Conservation (phyloP, 305 asterid genomes). For the Coffea humblotiana region DNA sequence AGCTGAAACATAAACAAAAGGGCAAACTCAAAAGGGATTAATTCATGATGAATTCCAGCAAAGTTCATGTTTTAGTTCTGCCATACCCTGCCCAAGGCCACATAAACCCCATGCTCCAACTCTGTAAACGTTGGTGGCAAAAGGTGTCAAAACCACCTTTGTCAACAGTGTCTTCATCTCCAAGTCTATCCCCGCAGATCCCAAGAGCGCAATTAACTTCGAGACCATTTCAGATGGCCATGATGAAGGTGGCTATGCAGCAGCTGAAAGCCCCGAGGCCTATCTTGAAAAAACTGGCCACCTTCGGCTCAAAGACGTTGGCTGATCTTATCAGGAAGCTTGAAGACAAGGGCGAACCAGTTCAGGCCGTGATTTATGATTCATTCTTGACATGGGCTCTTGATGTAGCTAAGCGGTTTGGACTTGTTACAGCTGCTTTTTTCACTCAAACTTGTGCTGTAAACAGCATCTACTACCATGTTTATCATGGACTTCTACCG, state of each 20-base stretch:
- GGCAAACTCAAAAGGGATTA: background rate
- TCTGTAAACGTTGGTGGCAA: constrained; percentile 57
- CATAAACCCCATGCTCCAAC: constrained; percentile 66
- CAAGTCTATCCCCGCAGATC: constrained; percentile 24
- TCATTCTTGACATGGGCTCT: constrained; percentile 47
- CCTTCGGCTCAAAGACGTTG: constrained; percentile 37
- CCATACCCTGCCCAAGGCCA: constrained; percentile 66
- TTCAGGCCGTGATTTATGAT: constrained; percentile 40
- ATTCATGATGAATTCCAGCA: background rate
- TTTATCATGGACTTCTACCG: constrained; percentile 31
- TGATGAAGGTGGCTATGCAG: constrained; percentile 43
- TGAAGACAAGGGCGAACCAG: constrained; percentile 24
- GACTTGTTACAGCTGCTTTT: constrained; percentile 35
- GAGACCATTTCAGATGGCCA: constrained; percentile 57
- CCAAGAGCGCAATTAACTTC: constrained; percentile 26
- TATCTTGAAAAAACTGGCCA: constrained; percentile 26
- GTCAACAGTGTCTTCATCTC: constrained; percentile 29
- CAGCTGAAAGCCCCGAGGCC: constrained; percentile 29
- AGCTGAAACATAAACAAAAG: background rate
- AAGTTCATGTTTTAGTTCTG: constrained; percentile 42
- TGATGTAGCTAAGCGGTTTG: constrained; percentile 39
- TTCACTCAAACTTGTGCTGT: constrained; percentile 60
- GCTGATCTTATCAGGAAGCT: constrained; percentile 38
- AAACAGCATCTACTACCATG: constrained; percentile 37
- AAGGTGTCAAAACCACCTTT: constrained; percentile 37